A percentile compares a stretch with the other conserved stretches of the same genome.
phyloP scores from a whole-genome alignment of 2,329 filamentous ascomycete species.

The Kalaharituber pfeilii region DNA sequence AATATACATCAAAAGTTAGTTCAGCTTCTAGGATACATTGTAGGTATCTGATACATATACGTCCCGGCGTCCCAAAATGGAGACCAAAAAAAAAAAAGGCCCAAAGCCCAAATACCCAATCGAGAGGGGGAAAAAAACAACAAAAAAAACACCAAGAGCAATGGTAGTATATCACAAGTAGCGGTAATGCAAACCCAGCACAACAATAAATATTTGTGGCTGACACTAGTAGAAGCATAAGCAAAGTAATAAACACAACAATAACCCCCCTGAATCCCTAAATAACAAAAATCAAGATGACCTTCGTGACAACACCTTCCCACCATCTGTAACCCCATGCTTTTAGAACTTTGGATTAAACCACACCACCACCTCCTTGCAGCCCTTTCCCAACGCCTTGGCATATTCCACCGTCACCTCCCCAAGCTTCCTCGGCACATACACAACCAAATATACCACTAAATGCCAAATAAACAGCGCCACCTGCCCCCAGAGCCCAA shows the following conservation, averaged over 20 bases:
- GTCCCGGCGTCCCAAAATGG: too few relatives aligned
- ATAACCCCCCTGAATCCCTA: too few relatives aligned
- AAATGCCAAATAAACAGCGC: neutral
- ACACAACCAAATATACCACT: constrained; percentile 1
- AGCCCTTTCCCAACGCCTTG: constrained; percentile 1
- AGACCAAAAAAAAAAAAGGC: too few relatives aligned
- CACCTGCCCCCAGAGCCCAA: constrained; percentile 5
- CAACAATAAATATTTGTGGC: neutral
- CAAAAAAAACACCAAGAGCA: too few relatives aligned
- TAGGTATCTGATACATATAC: too few relatives aligned
- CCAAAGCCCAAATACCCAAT: too few relatives aligned
- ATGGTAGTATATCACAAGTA: neutral
- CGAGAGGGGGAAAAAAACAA: too few relatives aligned
- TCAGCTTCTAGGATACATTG: too few relatives aligned
- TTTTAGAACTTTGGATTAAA: constrained; percentile 8
- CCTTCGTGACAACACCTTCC: neutral
- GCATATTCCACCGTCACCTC: neutral
- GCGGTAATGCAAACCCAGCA: neutral
- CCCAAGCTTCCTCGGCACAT: constrained; percentile 9
- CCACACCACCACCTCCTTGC: constrained; percentile 10
- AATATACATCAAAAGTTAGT: too few relatives aligned
- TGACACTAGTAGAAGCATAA: neutral
- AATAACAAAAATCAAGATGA: neutral
- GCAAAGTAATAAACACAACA: neutral
- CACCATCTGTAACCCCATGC: neutral